Evolutionary conservation across 257 asterid genomes (phyloP).

Genomic region (Cruciata laevipes): DNA sequence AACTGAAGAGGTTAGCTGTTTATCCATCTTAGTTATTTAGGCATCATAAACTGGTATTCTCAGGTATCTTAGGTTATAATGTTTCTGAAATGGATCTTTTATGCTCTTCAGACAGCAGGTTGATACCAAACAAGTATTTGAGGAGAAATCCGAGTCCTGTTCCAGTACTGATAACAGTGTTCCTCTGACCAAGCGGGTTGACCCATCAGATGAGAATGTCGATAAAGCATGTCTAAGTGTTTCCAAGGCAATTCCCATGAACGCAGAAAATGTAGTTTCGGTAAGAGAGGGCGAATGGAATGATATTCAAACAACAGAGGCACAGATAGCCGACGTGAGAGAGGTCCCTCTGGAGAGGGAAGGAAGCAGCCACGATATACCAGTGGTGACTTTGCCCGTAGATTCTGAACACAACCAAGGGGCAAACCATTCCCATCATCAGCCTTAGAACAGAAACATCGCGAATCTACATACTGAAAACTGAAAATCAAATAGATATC

Average conservation of each 20-base stretch:
- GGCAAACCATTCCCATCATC: constrained; percentile 44
- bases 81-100: constrained; percentile 13
- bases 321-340: constrained; percentile 77
- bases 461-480: neutral
- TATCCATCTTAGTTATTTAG: neutral
- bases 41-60: neutral
- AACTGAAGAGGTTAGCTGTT: constrained; percentile 55
- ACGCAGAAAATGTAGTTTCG: constrained; percentile 40
- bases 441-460: constrained; percentile 32
- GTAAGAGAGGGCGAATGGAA: constrained; percentile 81
- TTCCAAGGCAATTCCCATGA: constrained; percentile 40
- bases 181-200: constrained; percentile 76
- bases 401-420: constrained; percentile 52
- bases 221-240: constrained; percentile 87
- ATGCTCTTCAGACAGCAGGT: constrained; percentile 63
- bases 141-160: constrained; percentile 65
- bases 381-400: constrained; percentile 53
- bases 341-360: constrained; percentile 68
- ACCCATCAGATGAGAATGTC: constrained; percentile 80
- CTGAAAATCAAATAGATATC: neutral
- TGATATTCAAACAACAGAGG: constrained; percentile 79
- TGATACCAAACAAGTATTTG: constrained; percentile 62
- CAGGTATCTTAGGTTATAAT: neutral
- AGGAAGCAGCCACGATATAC: constrained; percentile 62
- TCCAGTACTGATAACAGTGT: constrained; percentile 39